These are phyloP conservation scores for Hypoxylon sp. DNA, from an alignment of 2,329 filamentous ascomycete genomes.

Conservation along the genomic window DNA sequence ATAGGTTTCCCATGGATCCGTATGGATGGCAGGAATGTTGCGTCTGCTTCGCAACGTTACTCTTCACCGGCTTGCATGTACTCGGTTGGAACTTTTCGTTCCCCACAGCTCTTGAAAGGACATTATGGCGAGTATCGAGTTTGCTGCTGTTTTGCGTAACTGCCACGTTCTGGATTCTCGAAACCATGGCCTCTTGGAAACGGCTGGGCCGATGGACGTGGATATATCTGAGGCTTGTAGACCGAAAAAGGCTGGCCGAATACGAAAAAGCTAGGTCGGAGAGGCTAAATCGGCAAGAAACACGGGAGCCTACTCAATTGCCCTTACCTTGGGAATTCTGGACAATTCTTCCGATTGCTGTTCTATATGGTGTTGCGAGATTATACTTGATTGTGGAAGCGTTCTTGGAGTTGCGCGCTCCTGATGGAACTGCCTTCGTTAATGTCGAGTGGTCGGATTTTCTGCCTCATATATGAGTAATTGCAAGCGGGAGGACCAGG, in stretches of 20 bases:
- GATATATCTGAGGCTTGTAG: constrained; percentile 3
- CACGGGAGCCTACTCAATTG: constrained; percentile 2
- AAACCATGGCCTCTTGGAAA: background rate
- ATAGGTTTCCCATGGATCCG: constrained; percentile 2
- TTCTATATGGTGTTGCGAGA: constrained; percentile 6
- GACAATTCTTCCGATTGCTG: constrained; percentile 4
- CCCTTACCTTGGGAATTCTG: constrained; percentile 6
- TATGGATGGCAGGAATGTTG: constrained; percentile 5
- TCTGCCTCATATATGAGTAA: constrained; percentile 11
- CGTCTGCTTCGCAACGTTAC: constrained; percentile 3
- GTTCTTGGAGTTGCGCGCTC: constrained; percentile 11
- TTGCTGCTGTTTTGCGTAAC: constrained; percentile 1
- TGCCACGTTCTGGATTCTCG: constrained; percentile 1
- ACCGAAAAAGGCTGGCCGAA: background rate
- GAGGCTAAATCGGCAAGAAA: constrained; percentile 2
- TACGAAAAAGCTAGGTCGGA: constrained; percentile 4
- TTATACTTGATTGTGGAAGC: constrained; percentile 8
- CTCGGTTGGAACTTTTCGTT: constrained; percentile 5
- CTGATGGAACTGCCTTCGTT: constrained; percentile 4
- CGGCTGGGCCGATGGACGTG: constrained; percentile 6
- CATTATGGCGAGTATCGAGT: background rate
- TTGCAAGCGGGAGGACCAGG: background rate
- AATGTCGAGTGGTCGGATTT: constrained; percentile 14
- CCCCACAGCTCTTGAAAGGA: background rate
- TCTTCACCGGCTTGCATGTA: constrained; percentile 1